A percentile compares a stretch with the other conserved stretches of the same genome.
phyloP scores from a whole-genome alignment of 768 basidiomycete species.

The Exsudoporus frostii region DNA sequence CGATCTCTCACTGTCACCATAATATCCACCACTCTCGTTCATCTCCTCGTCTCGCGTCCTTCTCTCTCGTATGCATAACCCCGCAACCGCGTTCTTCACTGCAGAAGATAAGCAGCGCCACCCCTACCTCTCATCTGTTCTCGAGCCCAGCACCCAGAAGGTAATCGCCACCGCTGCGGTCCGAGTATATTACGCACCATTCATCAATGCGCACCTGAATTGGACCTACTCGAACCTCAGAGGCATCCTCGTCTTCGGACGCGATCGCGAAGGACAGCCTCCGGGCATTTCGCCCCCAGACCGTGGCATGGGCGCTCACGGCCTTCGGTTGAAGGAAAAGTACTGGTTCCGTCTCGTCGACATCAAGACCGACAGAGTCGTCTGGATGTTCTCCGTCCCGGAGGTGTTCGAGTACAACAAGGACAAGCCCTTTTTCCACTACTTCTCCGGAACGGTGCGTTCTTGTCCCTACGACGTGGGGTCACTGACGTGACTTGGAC shows the following conservation, averaged over 20 bases:
- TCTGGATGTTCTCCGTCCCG: slow-evolving; percentile 69
- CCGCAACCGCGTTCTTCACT: slow-evolving; percentile 33
- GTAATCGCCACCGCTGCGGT: slow-evolving; percentile 54
- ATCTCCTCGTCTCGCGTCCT: slow-evolving; percentile 4
- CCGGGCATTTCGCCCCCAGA: slow-evolving; percentile 22
- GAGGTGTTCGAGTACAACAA: slow-evolving; percentile 65
- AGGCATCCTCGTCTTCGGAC: slow-evolving; percentile 57
- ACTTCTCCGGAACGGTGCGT: slow-evolving; percentile 81
- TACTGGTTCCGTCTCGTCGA: slow-evolving; percentile 69
- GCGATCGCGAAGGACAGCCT: slow-evolving; percentile 28
- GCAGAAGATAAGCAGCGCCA: slow-evolving; percentile 38
- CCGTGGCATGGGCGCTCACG: slow-evolving; percentile 17
- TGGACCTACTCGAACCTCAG: slow-evolving; percentile 62
- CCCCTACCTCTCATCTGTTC: slow-evolving; percentile 38
- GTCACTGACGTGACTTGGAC: neutral
- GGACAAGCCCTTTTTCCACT: slow-evolving; percentile 91
- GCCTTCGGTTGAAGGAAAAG: slow-evolving; percentile 32
- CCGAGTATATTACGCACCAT: slow-evolving; percentile 60
- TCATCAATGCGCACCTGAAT: slow-evolving; percentile 42
- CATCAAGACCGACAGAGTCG: slow-evolving; percentile 50
- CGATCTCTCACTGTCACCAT: slow-evolving; percentile 15
- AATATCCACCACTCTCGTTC: slow-evolving; percentile 21
- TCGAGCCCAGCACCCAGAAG: slow-evolving; percentile 39
- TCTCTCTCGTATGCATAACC: slow-evolving; percentile 29
- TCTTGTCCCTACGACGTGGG: neutral